Conservation (phyloP, 306 rosid species). For the Gillenia trifoliata region DNA sequence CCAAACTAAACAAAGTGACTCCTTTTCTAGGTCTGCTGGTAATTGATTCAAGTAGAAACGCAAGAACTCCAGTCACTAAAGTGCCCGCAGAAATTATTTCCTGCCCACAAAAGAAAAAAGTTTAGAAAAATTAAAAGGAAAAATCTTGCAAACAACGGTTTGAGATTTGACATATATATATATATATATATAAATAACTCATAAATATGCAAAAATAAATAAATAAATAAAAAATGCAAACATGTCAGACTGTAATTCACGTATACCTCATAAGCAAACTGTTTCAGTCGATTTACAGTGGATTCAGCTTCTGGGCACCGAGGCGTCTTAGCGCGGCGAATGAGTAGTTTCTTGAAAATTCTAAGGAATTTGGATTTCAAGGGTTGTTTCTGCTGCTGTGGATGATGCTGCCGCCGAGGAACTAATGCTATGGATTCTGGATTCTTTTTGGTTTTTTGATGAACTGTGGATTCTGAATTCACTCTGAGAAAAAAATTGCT, state of each 20-base stretch:
- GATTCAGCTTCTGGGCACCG: slow-evolving; percentile 3
- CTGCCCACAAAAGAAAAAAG: slow-evolving; percentile 14
- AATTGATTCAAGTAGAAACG: slow-evolving; percentile 4
- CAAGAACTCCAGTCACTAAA: slow-evolving; percentile 22
- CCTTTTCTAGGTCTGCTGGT: neutral
- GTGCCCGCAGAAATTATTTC: slow-evolving; percentile 12
- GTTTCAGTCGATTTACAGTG: neutral
- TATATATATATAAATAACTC: neutral
- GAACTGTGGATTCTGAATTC: slow-evolving; percentile 25
- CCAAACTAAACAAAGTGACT: neutral
- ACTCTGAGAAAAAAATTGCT: slow-evolving; percentile 25
- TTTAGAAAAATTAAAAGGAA: neutral
- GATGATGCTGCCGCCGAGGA: neutral
- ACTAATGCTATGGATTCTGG: neutral
- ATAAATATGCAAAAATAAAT: neutral
- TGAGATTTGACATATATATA: too few species aligned
- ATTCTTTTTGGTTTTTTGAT: neutral
- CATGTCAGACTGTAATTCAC: neutral
- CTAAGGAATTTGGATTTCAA: slow-evolving; percentile 24
- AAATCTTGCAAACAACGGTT: too few species aligned
- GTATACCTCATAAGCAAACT: slow-evolving; percentile 9
- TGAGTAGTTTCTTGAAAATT: slow-evolving; percentile 24
- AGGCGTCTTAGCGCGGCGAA: neutral
- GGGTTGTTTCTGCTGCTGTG: neutral
- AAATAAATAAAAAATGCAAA: neutral